A percentile compares a stretch with the other conserved stretches of the same genome.
These are phyloP conservation scores for Gloeophyllum trabeum DNA, from an alignment of 768 basidiomycete genomes.

Conservation along the genomic window DNA sequence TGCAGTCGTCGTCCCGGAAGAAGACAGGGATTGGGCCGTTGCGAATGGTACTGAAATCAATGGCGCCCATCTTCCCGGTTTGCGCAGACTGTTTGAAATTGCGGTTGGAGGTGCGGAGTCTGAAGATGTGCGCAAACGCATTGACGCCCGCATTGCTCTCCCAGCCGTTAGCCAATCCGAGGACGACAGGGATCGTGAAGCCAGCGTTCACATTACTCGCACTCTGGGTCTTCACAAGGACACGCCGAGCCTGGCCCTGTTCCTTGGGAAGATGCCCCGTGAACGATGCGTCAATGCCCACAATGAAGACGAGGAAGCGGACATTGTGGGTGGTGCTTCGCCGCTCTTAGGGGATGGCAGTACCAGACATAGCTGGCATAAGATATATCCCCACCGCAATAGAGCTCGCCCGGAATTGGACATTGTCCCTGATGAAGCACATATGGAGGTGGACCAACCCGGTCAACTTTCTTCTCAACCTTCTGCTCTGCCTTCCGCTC, in stretches of 20 bases:
- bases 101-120: slow-evolving; percentile 25
- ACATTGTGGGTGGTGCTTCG: slow-evolving; percentile 18
- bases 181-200: background rate
- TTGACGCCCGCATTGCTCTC: slow-evolving; percentile 2
- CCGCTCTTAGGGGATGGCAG: background rate
- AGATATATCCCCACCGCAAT: slow-evolving; percentile 29
- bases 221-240: slow-evolving; percentile 41
- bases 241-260: slow-evolving; percentile 37
- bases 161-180: background rate
- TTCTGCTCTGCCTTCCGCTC: background rate
- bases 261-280: slow-evolving; percentile 32
- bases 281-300: slow-evolving; percentile 28
- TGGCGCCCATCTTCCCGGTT: slow-evolving; percentile 30
- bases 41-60: slow-evolving; percentile 27
- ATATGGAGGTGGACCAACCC: too few relatives aligned
- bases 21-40: slow-evolving; percentile 21
- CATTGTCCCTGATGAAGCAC: slow-evolving; percentile 10
- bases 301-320: slow-evolving; percentile 20
- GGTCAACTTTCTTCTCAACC: background rate
- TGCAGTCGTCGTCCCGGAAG: slow-evolving; percentile 22
- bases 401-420: slow-evolving; percentile 27
- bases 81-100: slow-evolving; percentile 35
- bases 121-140: background rate
- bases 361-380: slow-evolving; percentile 17
- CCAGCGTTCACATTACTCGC: slow-evolving; percentile 28